Evolutionary conservation across 768 basidiomycete genomes (phyloP), one percentile per base, ranked within the genome.

Genomic region (Lentinula lateritia): DNA sequence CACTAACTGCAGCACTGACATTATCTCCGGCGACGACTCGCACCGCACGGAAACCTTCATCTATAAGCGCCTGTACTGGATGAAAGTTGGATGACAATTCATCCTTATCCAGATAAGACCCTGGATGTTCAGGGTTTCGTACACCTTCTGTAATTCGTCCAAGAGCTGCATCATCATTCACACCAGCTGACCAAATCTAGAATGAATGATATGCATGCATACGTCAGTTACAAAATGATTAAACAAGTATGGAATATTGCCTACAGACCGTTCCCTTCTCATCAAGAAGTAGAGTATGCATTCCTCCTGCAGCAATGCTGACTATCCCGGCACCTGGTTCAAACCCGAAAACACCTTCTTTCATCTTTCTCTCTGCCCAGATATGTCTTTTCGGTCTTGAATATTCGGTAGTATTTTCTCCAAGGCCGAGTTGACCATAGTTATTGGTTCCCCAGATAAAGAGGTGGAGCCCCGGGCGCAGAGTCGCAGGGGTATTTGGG

Each of bases 371-470:
- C 66, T 94, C 88, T 23, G 92, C 80, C 88, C 89, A 92, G 0
- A 72, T 63, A 70, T 92, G 94, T 61, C 86, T 82, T 68, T 82
- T 87, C 7, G 94, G 95, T 64, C 87, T 88, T 57, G 80, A 73
- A 60, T 89, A 80, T 72, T 95, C 93, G 60, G 78, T 85, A 34
- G 93, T 76, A 57, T 76, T 69, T 63, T 86, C 83, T 41, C 39
- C 39, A 5, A 85, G 84, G 45, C 95, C 96, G 78, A 95, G 84
- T 34, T 98, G 95, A 39, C 94, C 95, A 75, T 93, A 93, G 73
- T 95, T 94, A 36, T 93, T 95, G 6, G 89, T 86, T 5, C 96
- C 96, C 84, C 92, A 98, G 7, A 83, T 87, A 65, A 95, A 95
- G 15, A 95, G 79, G 42, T 87, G 80, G 16, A 84, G 81, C 39